These are phyloP conservation scores for Trichophyton simii DNA, from an alignment of 2,329 filamentous ascomycete species.

Conservation along the genomic window DNA sequence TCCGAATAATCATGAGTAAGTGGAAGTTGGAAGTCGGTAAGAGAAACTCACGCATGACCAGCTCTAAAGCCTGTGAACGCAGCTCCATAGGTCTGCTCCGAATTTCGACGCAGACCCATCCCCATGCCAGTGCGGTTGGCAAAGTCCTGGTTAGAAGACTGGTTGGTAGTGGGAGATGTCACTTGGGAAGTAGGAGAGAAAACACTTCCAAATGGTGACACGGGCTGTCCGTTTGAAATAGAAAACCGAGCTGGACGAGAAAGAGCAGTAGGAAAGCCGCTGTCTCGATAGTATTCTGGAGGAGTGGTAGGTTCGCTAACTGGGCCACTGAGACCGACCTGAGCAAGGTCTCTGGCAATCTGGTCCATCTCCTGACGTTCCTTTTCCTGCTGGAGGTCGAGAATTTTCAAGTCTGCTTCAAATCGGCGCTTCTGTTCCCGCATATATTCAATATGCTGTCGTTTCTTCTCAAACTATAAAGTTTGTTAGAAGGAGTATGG, in stretches of 20 bases:
- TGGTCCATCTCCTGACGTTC: constrained; percentile 75
- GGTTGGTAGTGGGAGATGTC: constrained; percentile 50
- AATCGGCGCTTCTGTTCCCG: constrained; percentile 80
- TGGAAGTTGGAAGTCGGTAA: neutral
- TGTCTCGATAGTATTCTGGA: constrained; percentile 69
- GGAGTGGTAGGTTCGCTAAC: constrained; percentile 94
- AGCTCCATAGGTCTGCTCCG: constrained; percentile 70
- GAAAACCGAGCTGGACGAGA: constrained; percentile 81
- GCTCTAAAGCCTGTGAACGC: constrained; percentile 53
- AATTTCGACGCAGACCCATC: constrained; percentile 76
- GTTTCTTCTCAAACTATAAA: constrained; percentile 78
- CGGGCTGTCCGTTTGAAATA: constrained; percentile 72
- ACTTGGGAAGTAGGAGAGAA: constrained; percentile 64
- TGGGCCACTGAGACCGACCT: constrained; percentile 50
- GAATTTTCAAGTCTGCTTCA: constrained; percentile 80
- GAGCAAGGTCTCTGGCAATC: constrained; percentile 65
- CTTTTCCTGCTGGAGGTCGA: constrained; percentile 71
- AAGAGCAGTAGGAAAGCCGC: constrained; percentile 65
- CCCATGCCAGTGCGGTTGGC: constrained; percentile 58
- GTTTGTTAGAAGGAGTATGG: constrained; percentile 25
- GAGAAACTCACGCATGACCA: constrained; percentile 60
- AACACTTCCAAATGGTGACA: constrained; percentile 56
- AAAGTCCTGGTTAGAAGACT: constrained; percentile 50
- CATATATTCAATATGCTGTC: constrained; percentile 80
- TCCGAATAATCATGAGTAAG: neutral